Base-by-base conservation (phyloP, 2,329 filamentous ascomycete species). In the Cryphonectria parasitica region DNA sequence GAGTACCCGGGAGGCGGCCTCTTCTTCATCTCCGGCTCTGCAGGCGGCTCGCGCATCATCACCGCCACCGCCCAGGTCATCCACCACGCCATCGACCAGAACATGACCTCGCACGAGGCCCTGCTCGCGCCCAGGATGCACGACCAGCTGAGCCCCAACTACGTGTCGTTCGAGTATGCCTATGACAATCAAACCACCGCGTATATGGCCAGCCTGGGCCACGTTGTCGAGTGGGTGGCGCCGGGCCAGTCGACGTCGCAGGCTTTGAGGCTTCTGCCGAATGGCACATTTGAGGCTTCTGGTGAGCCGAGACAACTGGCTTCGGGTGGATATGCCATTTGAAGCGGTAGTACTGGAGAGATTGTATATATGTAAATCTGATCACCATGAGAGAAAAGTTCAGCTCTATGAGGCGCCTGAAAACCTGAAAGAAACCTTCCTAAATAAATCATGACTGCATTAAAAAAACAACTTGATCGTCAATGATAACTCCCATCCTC, bases 11-110 rank as follows among this genome's bases (percentile, higher is more conserved):
- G 91, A 75, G 87, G 89, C 25, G 85, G 83, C 0, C 84, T 97
- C 1, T 91, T 90, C 77, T 88, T 92, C 69, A 83, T 89, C 68
- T 86, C 92, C 10, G 93, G 93, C 56, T 91, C 93, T 0, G 93
- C 94, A 0, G 94, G 94, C 43, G 94, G 94, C 3, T 92, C 89
- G 28, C 87, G 92, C 39, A 97, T 97, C 82, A 93, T 95, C 77
- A 95, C 93, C 0, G 83, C 92, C 3, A 95, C 92, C 0, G 85
- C 93, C 10, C 92, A 94, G 77, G 90, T 90, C 54, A 82, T 94
- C 6, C 91, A 92, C 81, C 88, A 93, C 76, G 85, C 93, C 7
- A 82, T 97, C 2, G 91, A 95, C 76, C 86, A 89, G 73, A 78
- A 76, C 19, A 83, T 90, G 80, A 88, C 85, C 0, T 84, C 90